Evolutionary conservation across 2,329 filamentous ascomycete species (phyloP), one percentile per base, ranked within the genome.

Genomic region (Xylaria sp.): DNA sequence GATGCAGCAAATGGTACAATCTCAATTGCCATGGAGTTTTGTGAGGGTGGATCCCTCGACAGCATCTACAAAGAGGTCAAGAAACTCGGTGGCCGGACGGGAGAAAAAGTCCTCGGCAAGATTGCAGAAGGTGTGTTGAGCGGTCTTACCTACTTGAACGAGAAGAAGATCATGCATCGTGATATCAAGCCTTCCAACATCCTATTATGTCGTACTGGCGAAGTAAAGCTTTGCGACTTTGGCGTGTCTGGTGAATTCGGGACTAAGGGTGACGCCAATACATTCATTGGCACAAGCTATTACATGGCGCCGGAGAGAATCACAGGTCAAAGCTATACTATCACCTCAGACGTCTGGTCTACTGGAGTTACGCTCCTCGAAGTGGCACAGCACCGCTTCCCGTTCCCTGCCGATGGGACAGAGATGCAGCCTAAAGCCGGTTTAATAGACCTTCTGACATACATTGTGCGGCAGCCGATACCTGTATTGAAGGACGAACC

Each of bases 231-330:
- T 15, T 99, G 95, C 80, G 95, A 99, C 79, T 99, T 99, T 76
- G 95, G 95, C 71, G 95, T 99, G 50, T 96, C 92, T 62, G 95
- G 95, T 69, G 95, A 98, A 77, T 98, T 98, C 74, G 96, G 95
- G 68, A 99, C 95, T 52, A 98, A 99, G 78, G 95, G 95, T 57
- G 95, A 98, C 76, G 95, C 95, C 68, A 97, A 98, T 77, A 99
- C 95, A 0, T 99, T 99, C 74, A 99, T 99, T 74, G 95, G 95
- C 67, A 99, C 95, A 12, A 96, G 92, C 64, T 99, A 98, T 77
- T 99, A 99, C 82, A 99, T 99, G 95, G 95, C 95, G 3, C 95
- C 95, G 0, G 95, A 99, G 78, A 90, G 95, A 55, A 99, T 99
- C 76, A 97, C 95, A 1, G 95, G 95, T 61, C 92, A 98, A 80